Evolutionary conservation across 768 basidiomycete species (phyloP), one percentile per base, ranked within the genome.

Genomic region (Nidula microcarpa): DNA sequence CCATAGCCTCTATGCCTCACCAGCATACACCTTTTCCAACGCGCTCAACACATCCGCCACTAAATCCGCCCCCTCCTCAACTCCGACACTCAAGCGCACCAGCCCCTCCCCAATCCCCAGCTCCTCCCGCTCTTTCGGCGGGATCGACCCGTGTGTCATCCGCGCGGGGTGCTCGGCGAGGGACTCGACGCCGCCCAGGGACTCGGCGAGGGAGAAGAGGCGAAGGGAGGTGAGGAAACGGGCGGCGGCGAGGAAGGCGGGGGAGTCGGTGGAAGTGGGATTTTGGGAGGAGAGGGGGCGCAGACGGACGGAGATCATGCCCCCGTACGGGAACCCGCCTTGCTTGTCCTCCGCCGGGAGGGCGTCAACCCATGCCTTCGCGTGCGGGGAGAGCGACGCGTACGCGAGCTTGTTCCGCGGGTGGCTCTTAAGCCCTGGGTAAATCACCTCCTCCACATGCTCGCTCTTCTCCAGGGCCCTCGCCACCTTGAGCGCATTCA

Each of bases 151-250:
- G 66, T 97, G 95, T 6, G 93, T 96, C 94, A 97, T 97, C 69
- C 76, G 74, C 43, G 86, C 84, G 0, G 94, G 95, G 44, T 89
- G 77, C 67, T 98, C 94, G 0, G 90, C 89, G 34, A 98, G 70
- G 66, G 85, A 88, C 78, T 98, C 96, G 5, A 97, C 91, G 0
- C 94, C 96, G 1, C 96, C 96, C 4, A 98, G 70, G 23, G 83
- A 86, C 78, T 95, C 94, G 0, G 94, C 95, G 10, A 98, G 75
- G 23, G 85, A 78, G 62, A 94, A 94, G 34, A 95, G 64, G 30
- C 80, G 68, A 4, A 84, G 76, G 0, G 79, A 66, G 0, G 80
- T 81, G 52, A 95, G 65, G 73, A 97, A 94, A 54, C 61, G 72
- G 49, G 86, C 79, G 2, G 90, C 87, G 56, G 80, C 39, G 23